Conservation (phyloP, 2,329 filamentous ascomycete genomes). For the Xylariaceae sp. region DNA sequence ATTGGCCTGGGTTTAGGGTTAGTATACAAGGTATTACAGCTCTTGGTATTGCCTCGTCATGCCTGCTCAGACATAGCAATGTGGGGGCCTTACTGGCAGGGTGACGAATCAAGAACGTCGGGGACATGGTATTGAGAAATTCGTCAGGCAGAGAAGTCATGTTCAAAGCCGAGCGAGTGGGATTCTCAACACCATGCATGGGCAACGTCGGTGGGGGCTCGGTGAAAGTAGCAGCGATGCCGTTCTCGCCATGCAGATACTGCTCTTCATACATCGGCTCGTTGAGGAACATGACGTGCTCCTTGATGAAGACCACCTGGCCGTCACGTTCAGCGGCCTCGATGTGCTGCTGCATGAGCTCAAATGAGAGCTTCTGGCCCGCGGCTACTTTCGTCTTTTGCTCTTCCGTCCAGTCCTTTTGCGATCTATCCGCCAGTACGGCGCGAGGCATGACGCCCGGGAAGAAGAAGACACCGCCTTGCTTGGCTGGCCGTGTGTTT, state of each 20-base stretch:
- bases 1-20: too few species aligned
- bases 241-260: not conserved
- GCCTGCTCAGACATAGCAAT: too few species aligned
- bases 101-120: constrained; percentile 19
- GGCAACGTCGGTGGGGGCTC: not conserved
- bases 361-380: not conserved
- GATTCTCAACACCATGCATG: constrained; percentile 1
- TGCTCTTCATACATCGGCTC: not conserved
- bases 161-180: constrained; percentile 15
- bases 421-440: not conserved
- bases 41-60: too few species aligned
- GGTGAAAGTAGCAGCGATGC: not conserved
- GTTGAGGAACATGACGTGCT: not conserved
- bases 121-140: constrained; percentile 16
- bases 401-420: not conserved
- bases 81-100: constrained; percentile 7
- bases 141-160: constrained; percentile 14
- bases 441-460: not conserved
- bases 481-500: not conserved
- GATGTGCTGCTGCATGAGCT: not conserved
- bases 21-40: too few species aligned
- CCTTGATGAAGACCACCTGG: not conserved
- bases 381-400: not conserved
- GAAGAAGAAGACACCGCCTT: not conserved
- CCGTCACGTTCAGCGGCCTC: not conserved